phyloP scores from a whole-genome alignment of 2,329 filamentous ascomycete species.

The Ceratocystis smalleyi region DNA sequence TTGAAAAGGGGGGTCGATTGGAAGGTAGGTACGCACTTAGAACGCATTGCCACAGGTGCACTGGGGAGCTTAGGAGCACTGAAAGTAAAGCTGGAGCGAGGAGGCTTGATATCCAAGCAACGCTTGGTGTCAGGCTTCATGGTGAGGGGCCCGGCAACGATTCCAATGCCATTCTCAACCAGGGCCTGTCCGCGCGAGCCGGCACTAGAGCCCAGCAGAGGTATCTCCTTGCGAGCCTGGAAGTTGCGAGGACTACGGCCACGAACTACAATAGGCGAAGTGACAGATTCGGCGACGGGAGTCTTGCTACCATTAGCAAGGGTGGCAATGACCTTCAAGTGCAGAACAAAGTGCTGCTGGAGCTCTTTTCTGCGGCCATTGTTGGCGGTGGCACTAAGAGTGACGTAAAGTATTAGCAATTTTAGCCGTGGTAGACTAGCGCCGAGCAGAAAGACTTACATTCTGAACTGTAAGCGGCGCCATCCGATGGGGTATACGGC shows the following conservation, averaged over 20 bases:
- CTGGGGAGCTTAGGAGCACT: slow-evolving; percentile 40
- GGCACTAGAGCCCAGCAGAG: slow-evolving; percentile 61
- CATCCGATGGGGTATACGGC: slow-evolving; percentile 87
- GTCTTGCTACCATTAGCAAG: slow-evolving; percentile 71
- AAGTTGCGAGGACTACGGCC: slow-evolving; percentile 90
- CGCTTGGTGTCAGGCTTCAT: slow-evolving; percentile 41
- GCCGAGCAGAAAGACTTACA: slow-evolving; percentile 30
- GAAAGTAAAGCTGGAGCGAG: slow-evolving; percentile 43
- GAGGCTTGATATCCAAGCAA: slow-evolving; percentile 38
- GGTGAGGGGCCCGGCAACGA: slow-evolving; percentile 41
- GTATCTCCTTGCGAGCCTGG: slow-evolving; percentile 82
- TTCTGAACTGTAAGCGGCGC: slow-evolving; percentile 85
- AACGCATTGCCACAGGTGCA: slow-evolving; percentile 40
- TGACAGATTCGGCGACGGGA: slow-evolving; percentile 67
- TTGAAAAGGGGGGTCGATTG: neutral
- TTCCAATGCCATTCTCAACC: slow-evolving; percentile 46
- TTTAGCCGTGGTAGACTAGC: neutral
- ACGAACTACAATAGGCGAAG: slow-evolving; percentile 82
- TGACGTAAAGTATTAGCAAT: slow-evolving; percentile 17
- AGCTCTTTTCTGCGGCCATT: slow-evolving; percentile 89
- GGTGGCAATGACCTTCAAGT: slow-evolving; percentile 71
- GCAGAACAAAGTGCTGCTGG: slow-evolving; percentile 87
- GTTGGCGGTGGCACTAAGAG: slow-evolving; percentile 71
- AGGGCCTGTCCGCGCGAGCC: slow-evolving; percentile 63
- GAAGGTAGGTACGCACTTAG: slow-evolving; percentile 36